A percentile compares a stretch with the other conserved stretches of the same genome.
These are phyloP conservation scores for Ogataea trehaloabstinens DNA, from an alignment of 805 yeast species.

Conservation along the genomic window DNA sequence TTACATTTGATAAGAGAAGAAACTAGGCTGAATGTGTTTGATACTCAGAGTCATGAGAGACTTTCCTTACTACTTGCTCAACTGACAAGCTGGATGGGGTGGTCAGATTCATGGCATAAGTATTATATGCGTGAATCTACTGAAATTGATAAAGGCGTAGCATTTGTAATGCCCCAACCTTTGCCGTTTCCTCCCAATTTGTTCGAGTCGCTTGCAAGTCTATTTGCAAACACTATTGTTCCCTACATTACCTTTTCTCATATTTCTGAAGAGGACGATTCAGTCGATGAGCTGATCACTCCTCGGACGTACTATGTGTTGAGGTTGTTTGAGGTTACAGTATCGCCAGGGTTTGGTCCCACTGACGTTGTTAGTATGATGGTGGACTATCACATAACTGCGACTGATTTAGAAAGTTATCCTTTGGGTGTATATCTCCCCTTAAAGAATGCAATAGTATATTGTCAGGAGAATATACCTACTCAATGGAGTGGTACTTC, in stretches of 20 bases:
- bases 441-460: slow-evolving; percentile 56
- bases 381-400: slow-evolving; percentile 53
- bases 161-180: slow-evolving; percentile 43
- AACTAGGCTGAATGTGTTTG: slow-evolving; percentile 51
- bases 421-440: slow-evolving; percentile 75
- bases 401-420: slow-evolving; percentile 57
- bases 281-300: slow-evolving; percentile 56
- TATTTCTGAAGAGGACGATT: slow-evolving; percentile 58
- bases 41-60: slow-evolving; percentile 32
- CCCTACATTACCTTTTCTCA: slow-evolving; percentile 68
- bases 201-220: slow-evolving; percentile 52
- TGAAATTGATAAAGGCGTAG: slow-evolving; percentile 37
- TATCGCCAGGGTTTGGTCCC: slow-evolving; percentile 50
- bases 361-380: slow-evolving; percentile 59
- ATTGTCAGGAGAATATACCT: slow-evolving; percentile 51
- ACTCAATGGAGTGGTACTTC: slow-evolving; percentile 41
- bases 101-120: slow-evolving; percentile 65
- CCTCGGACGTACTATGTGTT: slow-evolving; percentile 64
- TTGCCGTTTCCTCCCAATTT: slow-evolving; percentile 60
- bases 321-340: slow-evolving; percentile 59
- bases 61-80: slow-evolving; percentile 60
- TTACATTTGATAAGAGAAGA: slow-evolving; percentile 82
- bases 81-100: slow-evolving; percentile 64
- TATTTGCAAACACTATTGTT: slow-evolving; percentile 43
- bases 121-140: slow-evolving; percentile 46